These are phyloP conservation scores for Aspergillus clavatus DNA, from an alignment of 2,329 filamentous ascomycete genomes.

Conservation along the genomic window DNA sequence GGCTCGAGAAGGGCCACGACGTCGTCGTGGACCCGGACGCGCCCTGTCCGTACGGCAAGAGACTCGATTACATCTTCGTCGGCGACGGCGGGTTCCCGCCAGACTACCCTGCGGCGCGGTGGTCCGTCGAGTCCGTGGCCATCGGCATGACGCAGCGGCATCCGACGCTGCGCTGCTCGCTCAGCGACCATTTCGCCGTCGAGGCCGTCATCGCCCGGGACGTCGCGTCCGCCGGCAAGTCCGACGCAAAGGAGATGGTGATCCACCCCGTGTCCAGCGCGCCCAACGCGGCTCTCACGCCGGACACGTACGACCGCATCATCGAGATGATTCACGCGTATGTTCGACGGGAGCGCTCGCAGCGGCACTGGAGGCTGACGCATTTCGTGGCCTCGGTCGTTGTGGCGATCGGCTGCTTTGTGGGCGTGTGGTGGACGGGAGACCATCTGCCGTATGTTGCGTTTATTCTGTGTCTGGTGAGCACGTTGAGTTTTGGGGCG, in stretches of 20 bases:
- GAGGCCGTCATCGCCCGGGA: slow-evolving; percentile 65
- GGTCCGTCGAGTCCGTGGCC: slow-evolving; percentile 65
- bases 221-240: slow-evolving; percentile 2
- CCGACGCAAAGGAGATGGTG: slow-evolving; percentile 3
- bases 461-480: slow-evolving; percentile 75
- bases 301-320: slow-evolving; percentile 64
- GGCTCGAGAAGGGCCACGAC: slow-evolving; percentile 61
- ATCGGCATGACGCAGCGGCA: slow-evolving; percentile 81
- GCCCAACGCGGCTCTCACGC: slow-evolving; percentile 37
- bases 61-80: slow-evolving; percentile 93
- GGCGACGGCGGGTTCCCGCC: slow-evolving; percentile 47
- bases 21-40: slow-evolving; percentile 60
- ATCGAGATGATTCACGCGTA: slow-evolving; percentile 67
- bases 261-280: slow-evolving; percentile 8
- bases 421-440: slow-evolving; percentile 77
- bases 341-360: slow-evolving; percentile 62
- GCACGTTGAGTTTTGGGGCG: slow-evolving; percentile 68
- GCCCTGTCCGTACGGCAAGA: slow-evolving; percentile 70
- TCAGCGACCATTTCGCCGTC: slow-evolving; percentile 93
- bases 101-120: slow-evolving; percentile 42
- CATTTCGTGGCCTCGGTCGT: slow-evolving; percentile 69
- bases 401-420: slow-evolving; percentile 67
- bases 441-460: slow-evolving; percentile 65
- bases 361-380: slow-evolving; percentile 64
- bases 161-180: slow-evolving; percentile 72